Evolutionary conservation across 306 rosid genomes (phyloP), one percentile per base, ranked within the genome.

Genomic region (Albizia julibrissin): DNA sequence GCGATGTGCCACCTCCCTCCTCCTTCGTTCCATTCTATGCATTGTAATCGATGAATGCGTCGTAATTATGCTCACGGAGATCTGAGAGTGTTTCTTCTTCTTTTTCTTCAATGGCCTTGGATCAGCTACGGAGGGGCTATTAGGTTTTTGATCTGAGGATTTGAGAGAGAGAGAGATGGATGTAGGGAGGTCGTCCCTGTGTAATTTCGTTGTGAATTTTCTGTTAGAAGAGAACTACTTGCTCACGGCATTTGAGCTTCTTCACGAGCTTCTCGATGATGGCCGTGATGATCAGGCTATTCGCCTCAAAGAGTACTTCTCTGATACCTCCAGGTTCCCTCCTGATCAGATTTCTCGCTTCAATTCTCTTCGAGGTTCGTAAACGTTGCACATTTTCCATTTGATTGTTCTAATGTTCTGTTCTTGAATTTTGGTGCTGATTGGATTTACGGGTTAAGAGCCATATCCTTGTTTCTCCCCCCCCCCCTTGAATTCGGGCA

Each of bases 181-280:
- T 80, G 97, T 93, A 54, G 96, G 90, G 89, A 89, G 92, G 90
- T 93, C 98, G n/a, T 95, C 99, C 64, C 86, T 95, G 83, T 93
- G 99, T 92, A 95, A 95, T 83, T 95, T 96, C 86, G 99, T 93
- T 11, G 99, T 95, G n/a, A 95, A 95, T 84, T 95, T 95, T 80
- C 92, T 95, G 22, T 83, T 95, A 26, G 98, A 95, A 75, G 99
- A 95, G 91, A 95, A 91, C 81, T 95, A 95, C 88, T 49, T 91
- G 34, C 89, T 95, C 40, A 92, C 99, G 1, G 99, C 99, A 22
- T 95, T 95, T 56, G 98, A 95, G 93, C 99, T 95, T 29, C 99
- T 95, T 75, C 99, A 95, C 78, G 99, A 95, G 94, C 99, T 95
- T 74, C 99, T 93, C 74, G 97, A 93, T 10, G 98, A 95, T 81